A percentile compares a stretch with the other conserved stretches of the same genome.
Evolutionary conservation across 306 rosid species (phyloP).

Genomic region (Pueraria montana): DNA sequence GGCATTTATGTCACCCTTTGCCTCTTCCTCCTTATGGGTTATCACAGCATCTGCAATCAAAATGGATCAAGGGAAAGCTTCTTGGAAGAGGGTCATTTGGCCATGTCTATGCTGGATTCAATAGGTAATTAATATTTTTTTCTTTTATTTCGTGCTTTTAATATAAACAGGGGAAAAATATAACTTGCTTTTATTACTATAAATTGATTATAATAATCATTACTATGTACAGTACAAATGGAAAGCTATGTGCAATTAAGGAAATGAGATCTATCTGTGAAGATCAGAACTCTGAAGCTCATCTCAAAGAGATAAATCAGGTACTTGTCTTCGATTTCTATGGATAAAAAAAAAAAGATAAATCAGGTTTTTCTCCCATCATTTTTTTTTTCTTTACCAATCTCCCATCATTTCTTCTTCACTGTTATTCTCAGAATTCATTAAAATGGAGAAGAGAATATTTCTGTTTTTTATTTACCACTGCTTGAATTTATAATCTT

Average conservation of each 20-base stretch:
- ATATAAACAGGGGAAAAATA: not conserved
- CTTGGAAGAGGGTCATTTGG: slow-evolving; percentile 16
- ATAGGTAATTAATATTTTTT: not conserved
- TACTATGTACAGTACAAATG: not conserved
- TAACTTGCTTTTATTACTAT: not conserved
- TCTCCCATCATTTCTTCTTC: too few species aligned
- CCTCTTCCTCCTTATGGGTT: slow-evolving; percentile 14
- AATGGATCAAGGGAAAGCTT: slow-evolving; percentile 30
- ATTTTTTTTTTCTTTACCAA: not conserved
- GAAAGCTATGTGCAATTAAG: slow-evolving; percentile 14
- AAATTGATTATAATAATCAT: not conserved
- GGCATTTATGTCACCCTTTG: slow-evolving; percentile 20
- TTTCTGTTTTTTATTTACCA: too few species aligned
- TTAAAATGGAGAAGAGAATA: not conserved
- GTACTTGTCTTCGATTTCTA: too few species aligned
- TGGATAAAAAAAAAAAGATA: too few species aligned
- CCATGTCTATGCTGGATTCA: slow-evolving; percentile 10
- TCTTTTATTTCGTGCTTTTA: not conserved
- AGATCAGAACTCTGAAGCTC: not conserved
- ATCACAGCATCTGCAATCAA: not conserved
- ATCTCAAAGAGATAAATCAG: slow-evolving; percentile 19
- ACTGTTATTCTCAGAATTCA: not conserved
- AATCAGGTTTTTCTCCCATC: not conserved
- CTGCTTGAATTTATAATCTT: too few species aligned
- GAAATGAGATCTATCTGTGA: not conserved